A percentile compares a stretch with the other conserved stretches of the same genome.
Conservation (phyloP, 495 filamentous ascomycete species). For the Diplogelasinospora grovesii region DNA sequence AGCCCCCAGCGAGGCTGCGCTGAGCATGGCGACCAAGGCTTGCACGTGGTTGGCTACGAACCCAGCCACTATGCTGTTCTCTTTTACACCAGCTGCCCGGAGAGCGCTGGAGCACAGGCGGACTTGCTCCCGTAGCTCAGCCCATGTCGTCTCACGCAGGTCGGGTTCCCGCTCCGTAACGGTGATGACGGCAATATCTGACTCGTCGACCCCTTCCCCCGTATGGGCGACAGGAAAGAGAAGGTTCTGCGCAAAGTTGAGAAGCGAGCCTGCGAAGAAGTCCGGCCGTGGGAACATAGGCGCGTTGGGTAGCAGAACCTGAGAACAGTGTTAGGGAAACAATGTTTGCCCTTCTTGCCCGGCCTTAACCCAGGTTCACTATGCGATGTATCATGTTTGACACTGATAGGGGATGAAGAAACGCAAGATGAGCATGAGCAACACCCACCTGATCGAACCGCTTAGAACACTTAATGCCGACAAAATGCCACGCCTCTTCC, state of each 20-base stretch:
- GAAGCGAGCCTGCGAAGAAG: conserved; percentile 70
- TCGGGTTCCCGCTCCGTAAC: conserved; percentile 61
- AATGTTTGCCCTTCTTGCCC: too few relatives aligned
- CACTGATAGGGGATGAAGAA: too few relatives aligned
- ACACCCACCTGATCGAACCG: conserved; percentile 52
- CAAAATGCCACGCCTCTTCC: conserved; percentile 79
- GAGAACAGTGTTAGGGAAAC: conserved; percentile 10
- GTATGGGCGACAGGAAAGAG: conserved; percentile 75
- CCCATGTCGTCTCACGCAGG: conserved; percentile 66
- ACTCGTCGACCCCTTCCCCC: conserved; percentile 37
- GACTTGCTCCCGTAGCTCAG: conserved; percentile 70
- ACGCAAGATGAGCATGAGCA: not conserved
- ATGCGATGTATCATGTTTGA: too few relatives aligned
- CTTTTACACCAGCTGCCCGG: conserved; percentile 54
- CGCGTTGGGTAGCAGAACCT: conserved; percentile 62
- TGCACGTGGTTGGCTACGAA: conserved; percentile 84
- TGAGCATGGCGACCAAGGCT: conserved; percentile 80
- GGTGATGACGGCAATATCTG: conserved; percentile 63
- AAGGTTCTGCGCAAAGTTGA: conserved; percentile 93
- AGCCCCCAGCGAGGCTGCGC: conserved; percentile 71
- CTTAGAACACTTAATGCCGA: conserved; percentile 61
- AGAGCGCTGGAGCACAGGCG: conserved; percentile 64
- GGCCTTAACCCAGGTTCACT: too few relatives aligned
- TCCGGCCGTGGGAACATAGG: conserved; percentile 77
- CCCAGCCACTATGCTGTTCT: conserved; percentile 69